These are phyloP conservation scores for Paraphoma sp. DNA, from an alignment of 2,329 filamentous ascomycete genomes.

Conservation along the genomic window DNA sequence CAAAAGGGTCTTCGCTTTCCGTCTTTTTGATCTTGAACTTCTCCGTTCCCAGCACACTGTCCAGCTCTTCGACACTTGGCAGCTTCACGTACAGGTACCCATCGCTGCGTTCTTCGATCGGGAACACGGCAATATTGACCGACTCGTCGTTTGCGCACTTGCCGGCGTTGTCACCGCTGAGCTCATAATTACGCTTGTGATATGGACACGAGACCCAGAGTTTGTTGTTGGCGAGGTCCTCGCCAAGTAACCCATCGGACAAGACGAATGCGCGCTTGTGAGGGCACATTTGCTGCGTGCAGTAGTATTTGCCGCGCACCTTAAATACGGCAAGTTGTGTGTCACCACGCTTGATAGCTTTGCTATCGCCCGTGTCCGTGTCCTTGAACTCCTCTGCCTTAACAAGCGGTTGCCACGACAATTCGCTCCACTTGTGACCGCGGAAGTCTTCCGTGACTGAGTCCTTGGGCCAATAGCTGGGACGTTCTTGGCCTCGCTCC, in stretches of 20 bases:
- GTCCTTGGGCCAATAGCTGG: slow-evolving; percentile 78
- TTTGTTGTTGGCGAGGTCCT: slow-evolving; percentile 63
- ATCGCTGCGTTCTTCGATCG: slow-evolving; percentile 75
- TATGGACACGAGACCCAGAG: slow-evolving; percentile 89
- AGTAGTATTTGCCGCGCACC: slow-evolving; percentile 79
- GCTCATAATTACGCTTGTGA: slow-evolving; percentile 89
- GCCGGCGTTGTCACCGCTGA: slow-evolving; percentile 70
- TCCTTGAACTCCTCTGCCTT: slow-evolving; percentile 73
- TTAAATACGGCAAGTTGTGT: slow-evolving; percentile 90
- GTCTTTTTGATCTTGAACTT: slow-evolving; percentile 80
- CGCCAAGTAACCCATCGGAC: slow-evolving; percentile 82
- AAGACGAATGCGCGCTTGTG: slow-evolving; percentile 92
- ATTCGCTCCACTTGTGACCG: slow-evolving; percentile 68
- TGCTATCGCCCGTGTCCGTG: slow-evolving; percentile 73
- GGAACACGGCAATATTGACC: slow-evolving; percentile 83
- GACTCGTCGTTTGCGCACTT: slow-evolving; percentile 76
- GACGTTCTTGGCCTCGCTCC: slow-evolving; percentile 76
- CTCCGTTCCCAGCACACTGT: slow-evolving; percentile 76
- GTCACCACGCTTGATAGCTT: slow-evolving; percentile 83
- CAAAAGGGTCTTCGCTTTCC: slow-evolving; percentile 66
- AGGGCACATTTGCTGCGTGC: slow-evolving; percentile 93
- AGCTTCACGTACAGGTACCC: slow-evolving; percentile 81
- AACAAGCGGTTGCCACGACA: slow-evolving; percentile 82
- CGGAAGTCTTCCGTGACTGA: slow-evolving; percentile 75
- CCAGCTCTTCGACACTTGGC: slow-evolving; percentile 80